phyloP scores from a whole-genome alignment of 2,329 filamentous ascomycete genomes.

The Penicillium sp. region DNA sequence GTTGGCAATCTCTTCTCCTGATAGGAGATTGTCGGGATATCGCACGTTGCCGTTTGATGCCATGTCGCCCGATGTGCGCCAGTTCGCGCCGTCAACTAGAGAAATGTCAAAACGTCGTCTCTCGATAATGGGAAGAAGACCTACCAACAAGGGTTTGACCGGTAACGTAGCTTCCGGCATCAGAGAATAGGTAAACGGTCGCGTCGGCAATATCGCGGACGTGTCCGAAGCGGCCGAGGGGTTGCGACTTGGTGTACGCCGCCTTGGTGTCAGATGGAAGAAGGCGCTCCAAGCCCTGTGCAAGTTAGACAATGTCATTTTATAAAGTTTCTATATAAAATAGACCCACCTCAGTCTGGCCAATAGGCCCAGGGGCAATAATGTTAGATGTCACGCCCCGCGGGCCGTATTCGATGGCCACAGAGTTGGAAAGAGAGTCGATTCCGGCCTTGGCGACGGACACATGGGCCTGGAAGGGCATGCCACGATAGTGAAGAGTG shows the following conservation, averaged over 20 bases:
- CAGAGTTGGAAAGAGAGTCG: slow-evolving; percentile 73
- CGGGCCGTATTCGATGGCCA: slow-evolving; percentile 86
- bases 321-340: no score
- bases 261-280: slow-evolving; percentile 50
- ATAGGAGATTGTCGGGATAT: slow-evolving; percentile 59
- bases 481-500: slow-evolving; percentile 83
- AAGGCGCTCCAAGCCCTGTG: slow-evolving; percentile 61
- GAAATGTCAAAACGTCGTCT: background rate
- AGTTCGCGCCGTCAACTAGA: slow-evolving; percentile 41
- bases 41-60: slow-evolving; percentile 36
- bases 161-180: slow-evolving; percentile 80
- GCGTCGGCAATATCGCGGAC: slow-evolving; percentile 89
- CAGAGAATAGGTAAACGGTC: slow-evolving; percentile 81
- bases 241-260: slow-evolving; percentile 52
- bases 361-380: slow-evolving; percentile 82
- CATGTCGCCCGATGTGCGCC: slow-evolving; percentile 35
- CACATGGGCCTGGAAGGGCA: slow-evolving; percentile 84
- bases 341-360: slow-evolving; percentile 61
- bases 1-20: slow-evolving; percentile 51
- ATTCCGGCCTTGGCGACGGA: slow-evolving; percentile 85
- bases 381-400: slow-evolving; percentile 82
- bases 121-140: slow-evolving; percentile 11
- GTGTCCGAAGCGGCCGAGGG: slow-evolving; percentile 69
- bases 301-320: background rate
- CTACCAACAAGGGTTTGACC: slow-evolving; percentile 68